Evolutionary conservation across 768 basidiomycete species (phyloP).

Genomic region (Fistulinella prunicolor): DNA sequence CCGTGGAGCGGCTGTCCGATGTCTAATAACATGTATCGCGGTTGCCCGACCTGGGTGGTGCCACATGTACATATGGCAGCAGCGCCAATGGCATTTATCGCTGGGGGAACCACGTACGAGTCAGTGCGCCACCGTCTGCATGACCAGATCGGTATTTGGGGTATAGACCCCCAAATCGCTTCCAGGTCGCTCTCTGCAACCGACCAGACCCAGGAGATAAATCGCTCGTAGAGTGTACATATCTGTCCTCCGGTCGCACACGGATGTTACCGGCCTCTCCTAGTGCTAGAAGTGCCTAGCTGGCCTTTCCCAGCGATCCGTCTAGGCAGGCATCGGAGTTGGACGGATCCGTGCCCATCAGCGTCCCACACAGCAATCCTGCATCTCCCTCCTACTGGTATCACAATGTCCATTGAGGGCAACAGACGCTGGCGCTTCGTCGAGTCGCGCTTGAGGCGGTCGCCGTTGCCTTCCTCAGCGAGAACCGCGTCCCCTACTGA

Average conservation of each 20-base stretch:
- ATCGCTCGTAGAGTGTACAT: constrained; percentile 1
- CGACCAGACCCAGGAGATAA: constrained; percentile 13
- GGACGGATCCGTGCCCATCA: constrained; percentile 3
- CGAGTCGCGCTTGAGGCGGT: neutral
- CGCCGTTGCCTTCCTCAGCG: neutral
- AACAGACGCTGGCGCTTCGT: neutral
- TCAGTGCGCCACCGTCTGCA: neutral
- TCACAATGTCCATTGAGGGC: too few species aligned
- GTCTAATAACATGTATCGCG: neutral
- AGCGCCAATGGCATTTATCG: constrained; percentile 13
- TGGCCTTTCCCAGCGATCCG: neutral
- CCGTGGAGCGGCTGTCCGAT: constrained; percentile 11
- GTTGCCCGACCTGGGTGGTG: neutral
- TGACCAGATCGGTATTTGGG: constrained; percentile 9
- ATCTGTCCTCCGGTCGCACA: neutral
- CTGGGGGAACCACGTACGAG: neutral
- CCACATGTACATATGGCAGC: neutral
- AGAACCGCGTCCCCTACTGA: neutral
- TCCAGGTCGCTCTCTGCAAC: neutral
- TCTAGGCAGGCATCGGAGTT: constrained; percentile 11
- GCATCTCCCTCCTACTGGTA: too few species aligned
- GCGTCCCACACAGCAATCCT: too few species aligned
- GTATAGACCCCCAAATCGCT: constrained; percentile 4
- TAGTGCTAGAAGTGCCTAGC: neutral
- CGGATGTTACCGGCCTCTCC: neutral